Evolutionary conservation across 2,329 filamentous ascomycete species (phyloP).

Genomic region (Epichloe typhina): DNA sequence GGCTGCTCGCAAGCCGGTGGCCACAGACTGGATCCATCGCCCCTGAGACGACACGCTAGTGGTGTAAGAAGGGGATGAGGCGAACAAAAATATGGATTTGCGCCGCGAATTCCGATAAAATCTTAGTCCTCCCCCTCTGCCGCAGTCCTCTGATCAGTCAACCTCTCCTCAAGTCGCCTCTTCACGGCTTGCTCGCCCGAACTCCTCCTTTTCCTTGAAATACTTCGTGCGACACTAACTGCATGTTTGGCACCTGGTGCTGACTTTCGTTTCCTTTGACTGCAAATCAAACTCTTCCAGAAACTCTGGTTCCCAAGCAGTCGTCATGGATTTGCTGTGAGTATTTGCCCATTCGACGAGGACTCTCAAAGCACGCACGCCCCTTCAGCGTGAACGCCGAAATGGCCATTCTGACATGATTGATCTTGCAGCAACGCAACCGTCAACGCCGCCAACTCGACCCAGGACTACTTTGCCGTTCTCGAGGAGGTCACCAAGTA

Average conservation of each 20-base stretch:
- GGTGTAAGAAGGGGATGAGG: neutral
- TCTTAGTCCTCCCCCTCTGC: conserved; percentile 6
- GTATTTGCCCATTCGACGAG: conserved; percentile 5
- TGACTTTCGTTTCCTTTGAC: neutral
- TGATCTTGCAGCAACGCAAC: conserved; percentile 36
- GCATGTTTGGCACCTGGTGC: neutral
- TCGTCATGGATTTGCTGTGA: conserved; percentile 23
- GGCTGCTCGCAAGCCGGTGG: neutral
- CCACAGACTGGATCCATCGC: neutral
- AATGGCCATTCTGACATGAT: neutral
- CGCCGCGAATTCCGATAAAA: conserved; percentile 5
- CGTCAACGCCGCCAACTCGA: conserved; percentile 32
- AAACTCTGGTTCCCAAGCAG: neutral
- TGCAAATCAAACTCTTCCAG: neutral
- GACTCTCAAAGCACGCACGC: conserved; percentile 7
- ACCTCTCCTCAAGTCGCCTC: conserved; percentile 1
- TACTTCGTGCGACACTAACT: neutral
- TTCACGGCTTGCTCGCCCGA: neutral
- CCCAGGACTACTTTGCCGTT: conserved; percentile 40
- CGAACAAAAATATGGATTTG: conserved; percentile 2
- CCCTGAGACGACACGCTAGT: conserved; percentile 3
- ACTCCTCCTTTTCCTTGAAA: neutral
- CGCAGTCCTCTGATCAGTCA: neutral
- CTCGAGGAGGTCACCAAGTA: conserved; percentile 52
- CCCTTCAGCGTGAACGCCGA: neutral